Evolutionary conservation across 441 rosid genomes (phyloP).

Genomic region (Macaranga tanarius): DNA sequence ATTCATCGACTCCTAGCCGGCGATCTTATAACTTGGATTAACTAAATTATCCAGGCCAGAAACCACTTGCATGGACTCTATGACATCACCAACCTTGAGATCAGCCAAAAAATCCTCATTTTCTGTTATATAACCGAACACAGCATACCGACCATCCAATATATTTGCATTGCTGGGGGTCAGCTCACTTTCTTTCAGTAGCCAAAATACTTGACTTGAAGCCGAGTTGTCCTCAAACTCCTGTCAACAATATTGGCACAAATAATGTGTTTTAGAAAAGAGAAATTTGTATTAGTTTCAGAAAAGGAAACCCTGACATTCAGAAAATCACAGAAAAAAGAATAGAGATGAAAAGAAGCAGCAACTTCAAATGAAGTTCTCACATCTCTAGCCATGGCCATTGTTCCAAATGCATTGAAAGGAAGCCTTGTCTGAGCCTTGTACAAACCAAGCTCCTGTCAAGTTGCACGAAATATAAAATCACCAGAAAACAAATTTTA

Average conservation of each 20-base stretch:
- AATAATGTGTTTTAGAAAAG: neutral
- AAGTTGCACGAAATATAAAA: conserved; percentile 7
- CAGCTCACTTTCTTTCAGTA: conserved; percentile 95
- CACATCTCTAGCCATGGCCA: conserved; percentile 99
- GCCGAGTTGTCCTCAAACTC: conserved; percentile 94
- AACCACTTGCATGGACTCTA: conserved; percentile 85
- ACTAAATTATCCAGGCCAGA: conserved; percentile 83
- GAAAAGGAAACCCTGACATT: neutral
- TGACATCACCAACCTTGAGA: conserved; percentile 93
- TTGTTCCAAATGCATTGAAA: conserved; percentile 96
- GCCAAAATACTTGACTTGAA: conserved; percentile 96
- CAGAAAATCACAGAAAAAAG: neutral
- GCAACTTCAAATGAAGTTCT: conserved; percentile 28
- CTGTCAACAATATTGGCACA: conserved; percentile 37
- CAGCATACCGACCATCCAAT: conserved; percentile 96
- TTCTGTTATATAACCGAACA: conserved; percentile 86
- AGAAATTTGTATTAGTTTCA: too few species aligned
- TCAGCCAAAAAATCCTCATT: conserved; percentile 89
- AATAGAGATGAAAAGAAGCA: neutral
- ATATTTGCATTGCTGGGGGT: conserved; percentile 99
- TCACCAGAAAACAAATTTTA: conserved; percentile 2
- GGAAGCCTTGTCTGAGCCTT: conserved; percentile 98
- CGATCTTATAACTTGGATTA: conserved; percentile 92
- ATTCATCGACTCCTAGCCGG: conserved; percentile 44
- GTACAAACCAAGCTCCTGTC: conserved; percentile 91